Evolutionary conservation across 2,329 filamentous ascomycete genomes (phyloP), one percentile per base, ranked within the genome.

Genomic region (Setomelanomma holmii): DNA sequence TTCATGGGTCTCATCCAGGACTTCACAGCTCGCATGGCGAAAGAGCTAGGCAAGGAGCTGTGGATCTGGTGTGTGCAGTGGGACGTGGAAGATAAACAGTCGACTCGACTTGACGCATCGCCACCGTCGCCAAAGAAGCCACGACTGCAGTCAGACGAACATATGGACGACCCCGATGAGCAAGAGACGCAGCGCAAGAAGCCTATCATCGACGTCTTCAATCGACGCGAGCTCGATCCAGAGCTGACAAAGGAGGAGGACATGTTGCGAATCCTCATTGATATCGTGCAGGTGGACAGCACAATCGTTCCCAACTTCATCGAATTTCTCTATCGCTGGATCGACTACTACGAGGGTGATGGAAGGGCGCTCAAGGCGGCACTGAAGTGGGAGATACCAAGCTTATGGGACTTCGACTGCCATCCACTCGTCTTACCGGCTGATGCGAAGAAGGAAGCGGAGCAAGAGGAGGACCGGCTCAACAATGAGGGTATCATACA

Each of bases 1-100:
- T 66, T 68, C 53, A 38, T 72, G 41, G 64, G 53, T 6, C 50
- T 64, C 4, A 54, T 72, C 3, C 71, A 74, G 35, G 61, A 71
- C 27, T 67, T 67, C 49, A 72, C 67, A 21, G 59, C 62, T 34
- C 58, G 60, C 27, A 49, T 41, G 40, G 56, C 69, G 14, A 41
- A 41, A 10, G 43, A 58, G 21, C 39, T 39, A 8, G 42, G 53
- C 39, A 64, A 60, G 40, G 71, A 74, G 49, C 41, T 67, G 4
- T 74, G 71, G 71, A 67, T 64, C 5, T 74, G 68, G 68, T 55
- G 47, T 19, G 61, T 68, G 40, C 71, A 74, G 41, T 73, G 67
- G 68, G 55, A 72, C 16, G 61, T 72, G 5, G 57, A 62, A 8
- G 17, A 47, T 16, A 44, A 45, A 1, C 20, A 41, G 20, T 19